Evolutionary conservation across 768 basidiomycete species (phyloP), one percentile per base, ranked within the genome.

Genomic region (Tremella mesenterica): DNA sequence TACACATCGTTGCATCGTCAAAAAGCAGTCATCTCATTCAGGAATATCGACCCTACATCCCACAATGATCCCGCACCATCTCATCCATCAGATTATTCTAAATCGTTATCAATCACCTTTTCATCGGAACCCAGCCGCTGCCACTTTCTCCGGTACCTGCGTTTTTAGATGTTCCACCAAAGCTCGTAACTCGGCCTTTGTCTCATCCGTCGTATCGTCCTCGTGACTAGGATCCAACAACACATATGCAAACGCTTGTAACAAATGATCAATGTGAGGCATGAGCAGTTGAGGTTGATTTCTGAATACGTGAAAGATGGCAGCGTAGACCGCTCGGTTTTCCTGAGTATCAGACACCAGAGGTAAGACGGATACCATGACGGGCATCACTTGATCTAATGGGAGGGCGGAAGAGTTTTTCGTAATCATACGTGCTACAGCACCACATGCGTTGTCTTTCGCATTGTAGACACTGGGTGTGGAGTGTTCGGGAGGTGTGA

Each of bases 361-460:
- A 6, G 95, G 95, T 9, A 99, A 79, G 28, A 85, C 83, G 23
- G 76, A 78, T 53, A 95, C 74, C 69, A 97, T 81, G 49, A 88
- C 78, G 1, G 90, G 89, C 10, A 96, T 33, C 23, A 63, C 61
- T 26, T 64, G 67, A 47, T 90, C 87, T 33, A 96, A 82, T 23
- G 93, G 93, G 16, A 97, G 75, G 13, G 84, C 88, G 12, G 76
- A 70, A 3, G 79, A 75, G 73, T 90, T 91, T 69, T 85, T 85
- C 64, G 82, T 71, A 67, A 97, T 85, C 70, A 97, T 79, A 14
- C 95, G 84, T 4, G 83, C 83, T 48, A 97, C 86, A 23, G 91
- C 88, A 39, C 95, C 95, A 7, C 85, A 81, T n/a, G 95, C 95
- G 72, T 99, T 99, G 75, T 99, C 95, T 58, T 85, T 85, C 18